Percentiles rank a stretch among this genome's conserved stretches.
Conservation (phyloP, 495 filamentous ascomycete genomes). For the Podospora fimiseda region DNA sequence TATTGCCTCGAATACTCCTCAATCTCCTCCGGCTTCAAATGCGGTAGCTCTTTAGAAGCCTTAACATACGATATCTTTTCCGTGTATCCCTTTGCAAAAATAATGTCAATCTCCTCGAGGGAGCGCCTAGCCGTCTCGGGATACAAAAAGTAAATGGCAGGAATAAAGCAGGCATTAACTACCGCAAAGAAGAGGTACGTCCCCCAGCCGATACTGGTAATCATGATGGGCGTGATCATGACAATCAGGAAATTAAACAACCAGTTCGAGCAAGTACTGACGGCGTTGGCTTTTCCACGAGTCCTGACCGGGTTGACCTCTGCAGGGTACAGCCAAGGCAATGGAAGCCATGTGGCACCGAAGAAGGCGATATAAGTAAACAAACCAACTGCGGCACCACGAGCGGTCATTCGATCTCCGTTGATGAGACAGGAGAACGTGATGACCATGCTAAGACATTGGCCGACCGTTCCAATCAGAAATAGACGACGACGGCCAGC, state of each 20-base stretch:
- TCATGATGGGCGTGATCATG: slow-evolving; percentile 74
- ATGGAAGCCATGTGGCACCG: slow-evolving; percentile 67
- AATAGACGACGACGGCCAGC: slow-evolving; percentile 68
- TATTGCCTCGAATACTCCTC: slow-evolving; percentile 58
- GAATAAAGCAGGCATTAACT: slow-evolving; percentile 64
- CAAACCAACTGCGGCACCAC: slow-evolving; percentile 68
- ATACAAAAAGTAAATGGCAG: slow-evolving; percentile 71
- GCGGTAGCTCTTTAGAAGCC: slow-evolving; percentile 63
- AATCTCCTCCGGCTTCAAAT: slow-evolving; percentile 56
- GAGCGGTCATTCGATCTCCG: slow-evolving; percentile 43
- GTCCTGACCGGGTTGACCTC: slow-evolving; percentile 74
- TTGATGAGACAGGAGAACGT: slow-evolving; percentile 68
- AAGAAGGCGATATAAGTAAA: slow-evolving; percentile 77
- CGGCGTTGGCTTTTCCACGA: slow-evolving; percentile 66
- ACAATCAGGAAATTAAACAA: slow-evolving; percentile 76
- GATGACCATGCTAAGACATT: slow-evolving; percentile 66
- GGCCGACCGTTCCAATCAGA: slow-evolving; percentile 61
- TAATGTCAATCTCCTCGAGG: slow-evolving; percentile 75
- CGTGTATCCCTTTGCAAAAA: slow-evolving; percentile 67
- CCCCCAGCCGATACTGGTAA: slow-evolving; percentile 61
- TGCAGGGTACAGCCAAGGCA: slow-evolving; percentile 59
- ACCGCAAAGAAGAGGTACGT: slow-evolving; percentile 75
- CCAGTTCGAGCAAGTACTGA: slow-evolving; percentile 74
- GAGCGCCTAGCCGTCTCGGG: slow-evolving; percentile 65
- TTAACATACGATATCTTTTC: slow-evolving; percentile 72